phyloP scores from a whole-genome alignment of 176 grass and related monocot species.

The Aegilops tauschii region DNA sequence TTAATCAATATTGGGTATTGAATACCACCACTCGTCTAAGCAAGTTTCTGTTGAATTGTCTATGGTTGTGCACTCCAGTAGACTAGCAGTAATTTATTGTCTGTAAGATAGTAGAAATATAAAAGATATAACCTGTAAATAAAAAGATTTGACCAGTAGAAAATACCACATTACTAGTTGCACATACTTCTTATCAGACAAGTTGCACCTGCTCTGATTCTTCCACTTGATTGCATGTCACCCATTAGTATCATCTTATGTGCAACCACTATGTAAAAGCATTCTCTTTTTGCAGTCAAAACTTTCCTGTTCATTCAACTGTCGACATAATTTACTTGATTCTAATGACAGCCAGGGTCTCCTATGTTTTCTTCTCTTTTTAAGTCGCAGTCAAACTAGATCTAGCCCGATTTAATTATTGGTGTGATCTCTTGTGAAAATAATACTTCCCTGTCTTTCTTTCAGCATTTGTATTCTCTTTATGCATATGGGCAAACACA shows the following conservation, averaged over 20 bases:
- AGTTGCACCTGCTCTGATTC: neutral
- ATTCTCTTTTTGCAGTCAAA: slow-evolving; percentile 1
- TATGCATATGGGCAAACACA: slow-evolving; percentile 6
- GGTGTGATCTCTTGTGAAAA: slow-evolving; percentile 8
- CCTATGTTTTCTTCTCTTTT: neutral
- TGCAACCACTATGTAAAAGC: neutral
- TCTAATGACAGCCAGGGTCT: neutral
- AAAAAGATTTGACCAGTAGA: neutral
- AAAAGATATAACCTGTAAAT: neutral
- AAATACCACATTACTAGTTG: neutral
- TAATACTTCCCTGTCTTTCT: slow-evolving; percentile 3
- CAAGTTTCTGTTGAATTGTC: neutral
- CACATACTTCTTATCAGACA: neutral
- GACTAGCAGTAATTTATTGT: neutral
- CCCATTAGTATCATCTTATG: neutral
- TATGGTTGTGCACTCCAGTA: neutral
- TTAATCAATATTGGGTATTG: neutral
- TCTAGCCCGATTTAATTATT: neutral
- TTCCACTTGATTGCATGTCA: neutral
- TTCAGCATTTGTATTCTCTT: slow-evolving; percentile 9
- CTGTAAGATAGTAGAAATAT: neutral
- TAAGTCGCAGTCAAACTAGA: neutral
- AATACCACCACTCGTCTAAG: neutral
- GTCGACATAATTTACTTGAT: neutral
- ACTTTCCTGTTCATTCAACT: neutral